Evolutionary conservation across 208 protist genomes (phyloP), one percentile per base, ranked within the genome.

Genomic region (Leishmania amazonensis): DNA sequence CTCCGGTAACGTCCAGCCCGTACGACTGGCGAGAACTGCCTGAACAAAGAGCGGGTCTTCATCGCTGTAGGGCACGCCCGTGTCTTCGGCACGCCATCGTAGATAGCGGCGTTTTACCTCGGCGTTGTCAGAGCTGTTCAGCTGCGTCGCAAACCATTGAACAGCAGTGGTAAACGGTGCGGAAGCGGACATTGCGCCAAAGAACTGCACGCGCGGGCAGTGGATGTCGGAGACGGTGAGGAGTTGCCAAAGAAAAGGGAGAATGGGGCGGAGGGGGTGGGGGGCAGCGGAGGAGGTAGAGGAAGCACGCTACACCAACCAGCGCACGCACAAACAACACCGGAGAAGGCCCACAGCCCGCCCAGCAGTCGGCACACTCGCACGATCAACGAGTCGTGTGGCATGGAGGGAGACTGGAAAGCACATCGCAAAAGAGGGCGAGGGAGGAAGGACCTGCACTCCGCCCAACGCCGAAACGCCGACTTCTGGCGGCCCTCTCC

Each of bases 101-200:
- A 96, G 74, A 42, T 93, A 96, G n/a, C 84, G 83, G 28, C 81
- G 81, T 78, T 96, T 96, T 51, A 93, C 83, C 0, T 71, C 74
- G 24, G 89, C 90, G 65, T 84, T 86, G 24, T 93, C 90, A 75
- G 88, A 94, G 15, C 58, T 84, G 75, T 83, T 75, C 7, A 96
- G 81, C 68, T 90, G 84, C 13, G 75, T 40, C n/a, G 79, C 28
- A 57, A 93, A 88, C 88, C 91, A 94, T 19, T 78, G 45, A 17
- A 40, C 80, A 28, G 72, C 58, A 64, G 68, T 21, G 19, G n/a
- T 75, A 45, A 78, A 64, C 15, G 68, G 42, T 42, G 19, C 38
- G 57, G 54, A 53, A 19, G 73, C 54, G 15, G 78, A 19, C 79
- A 80, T 84, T 9, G 28, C 73, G 31, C 31, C n/a, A 76, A 35